Evolutionary conservation across 202 grass and related monocot species (phyloP), one percentile per base, ranked within the genome.

Genomic region (Digitaria exilis): DNA sequence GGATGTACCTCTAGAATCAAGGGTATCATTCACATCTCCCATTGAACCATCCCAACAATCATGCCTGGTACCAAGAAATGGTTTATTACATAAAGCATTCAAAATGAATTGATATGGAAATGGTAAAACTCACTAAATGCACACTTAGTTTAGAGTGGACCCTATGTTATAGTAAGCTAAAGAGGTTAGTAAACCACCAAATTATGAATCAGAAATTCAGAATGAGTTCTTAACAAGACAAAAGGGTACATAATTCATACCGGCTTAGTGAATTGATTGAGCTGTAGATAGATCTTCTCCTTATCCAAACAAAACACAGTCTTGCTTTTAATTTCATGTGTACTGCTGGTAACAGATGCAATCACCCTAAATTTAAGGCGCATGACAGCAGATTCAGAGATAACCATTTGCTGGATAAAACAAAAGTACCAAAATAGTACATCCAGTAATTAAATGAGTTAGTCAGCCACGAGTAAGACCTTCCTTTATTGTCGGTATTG

Each of bases 271-370:
- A 94, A 97, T 69, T 95, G 95, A 90, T 97, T 94, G 56, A 95
- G 84, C 52, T 90, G 88, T 46, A 97, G 67, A 88, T 93, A 95
- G 79, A 97, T 90, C 74, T 90, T 95, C 76, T 84, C 88, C 71
- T 97, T 97, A 18, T 97, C 95, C 86, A 91, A 90, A 87, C 66
- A 45, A 78, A 98, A 89, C 44, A 93, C 87, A 0, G 92, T 98
- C 83, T 98, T 95, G 88, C 90, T 98, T 93, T 98, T 94, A 73
- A 90, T 86, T 86, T 93, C 92, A 70, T 98, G 95, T 35, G 95
- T 98, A 90, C 95, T 98, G 77, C 95, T 91, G 51, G 92, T 98
- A 88, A 98, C 95, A 86, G 95, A 98, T 78, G 90, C 90, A 19
- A 67, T 85, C 43, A 95, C 90, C 92, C 95, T 98, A 72, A 65